Conservation (phyloP, 2,329 filamentous ascomycete species). For the Stromatinia cepivora region DNA sequence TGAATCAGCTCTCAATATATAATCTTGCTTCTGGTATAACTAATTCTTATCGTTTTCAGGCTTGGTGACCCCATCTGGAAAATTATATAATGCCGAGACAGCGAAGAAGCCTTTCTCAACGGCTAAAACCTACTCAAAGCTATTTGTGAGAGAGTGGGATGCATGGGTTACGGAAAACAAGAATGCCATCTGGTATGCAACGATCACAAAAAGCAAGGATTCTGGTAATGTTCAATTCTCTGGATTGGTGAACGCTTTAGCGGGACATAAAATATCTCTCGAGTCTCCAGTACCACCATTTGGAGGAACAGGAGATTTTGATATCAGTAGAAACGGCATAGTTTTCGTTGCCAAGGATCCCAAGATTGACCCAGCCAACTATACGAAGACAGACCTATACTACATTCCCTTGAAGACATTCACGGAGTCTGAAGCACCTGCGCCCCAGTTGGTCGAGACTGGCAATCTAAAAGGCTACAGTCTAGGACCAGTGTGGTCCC, state of each 20-base stretch:
- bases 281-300: conserved; percentile 75
- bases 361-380: conserved; percentile 65
- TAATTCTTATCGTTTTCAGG: conserved; percentile 42
- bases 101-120: conserved; percentile 61
- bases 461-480: conserved; percentile 64
- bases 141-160: conserved; percentile 85
- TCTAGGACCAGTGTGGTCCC: conserved; percentile 69
- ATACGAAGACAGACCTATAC: conserved; percentile 83
- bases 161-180: conserved; percentile 68
- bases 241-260: conserved; percentile 63
- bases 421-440: conserved; percentile 50
- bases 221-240: conserved; percentile 40
- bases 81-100: conserved; percentile 65
- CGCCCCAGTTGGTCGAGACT: conserved; percentile 56
- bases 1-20: neutral
- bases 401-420: conserved; percentile 66
- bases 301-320: conserved; percentile 78
- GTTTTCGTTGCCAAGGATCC: conserved; percentile 77
- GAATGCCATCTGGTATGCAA: conserved; percentile 72
- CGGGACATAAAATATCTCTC: conserved; percentile 45
- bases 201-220: conserved; percentile 47
- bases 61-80: conserved; percentile 65
- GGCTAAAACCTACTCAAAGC: conserved; percentile 69
- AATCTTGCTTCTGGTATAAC: neutral
- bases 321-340: conserved; percentile 65